Evolutionary conservation across 176 grass and related monocot genomes (phyloP).

Genomic region (Tuctoria greenei): DNA sequence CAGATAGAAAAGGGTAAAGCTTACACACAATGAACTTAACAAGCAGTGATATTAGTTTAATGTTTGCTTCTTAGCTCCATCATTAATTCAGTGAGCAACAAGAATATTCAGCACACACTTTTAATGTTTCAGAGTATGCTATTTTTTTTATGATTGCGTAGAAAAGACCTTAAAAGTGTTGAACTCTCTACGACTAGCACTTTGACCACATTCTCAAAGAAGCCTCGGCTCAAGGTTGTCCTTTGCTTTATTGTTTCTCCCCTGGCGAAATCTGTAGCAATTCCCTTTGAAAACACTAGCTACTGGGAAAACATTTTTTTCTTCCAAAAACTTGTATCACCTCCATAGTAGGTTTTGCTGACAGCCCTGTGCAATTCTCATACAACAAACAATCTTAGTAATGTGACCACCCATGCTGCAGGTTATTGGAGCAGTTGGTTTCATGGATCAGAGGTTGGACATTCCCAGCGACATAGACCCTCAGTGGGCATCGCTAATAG

Average conservation of each 20-base stretch:
- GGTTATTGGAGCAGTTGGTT: slow-evolving; percentile 85
- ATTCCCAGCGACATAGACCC: slow-evolving; percentile 62
- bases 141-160: no score
- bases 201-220: no score
- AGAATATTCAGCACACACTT: background rate
- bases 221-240: no score
- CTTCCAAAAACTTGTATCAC: background rate
- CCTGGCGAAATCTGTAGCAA: background rate
- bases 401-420: slow-evolving; percentile 17
- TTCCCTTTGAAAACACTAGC: no score
- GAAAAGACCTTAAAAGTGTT: no score
- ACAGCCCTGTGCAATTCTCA: background rate
- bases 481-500: slow-evolving; percentile 70
- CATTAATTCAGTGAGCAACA: background rate
- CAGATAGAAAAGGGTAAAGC: background rate
- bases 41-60: background rate
- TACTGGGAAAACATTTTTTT: background rate
- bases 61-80: background rate
- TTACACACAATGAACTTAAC: background rate
- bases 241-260: no score
- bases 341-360: background rate
- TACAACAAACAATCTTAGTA: background rate
- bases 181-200: no score
- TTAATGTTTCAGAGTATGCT: background rate
- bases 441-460: slow-evolving; percentile 89